Evolutionary conservation across 2,329 filamentous ascomycete species (phyloP).

Genomic region (Phialophora macrospora): DNA sequence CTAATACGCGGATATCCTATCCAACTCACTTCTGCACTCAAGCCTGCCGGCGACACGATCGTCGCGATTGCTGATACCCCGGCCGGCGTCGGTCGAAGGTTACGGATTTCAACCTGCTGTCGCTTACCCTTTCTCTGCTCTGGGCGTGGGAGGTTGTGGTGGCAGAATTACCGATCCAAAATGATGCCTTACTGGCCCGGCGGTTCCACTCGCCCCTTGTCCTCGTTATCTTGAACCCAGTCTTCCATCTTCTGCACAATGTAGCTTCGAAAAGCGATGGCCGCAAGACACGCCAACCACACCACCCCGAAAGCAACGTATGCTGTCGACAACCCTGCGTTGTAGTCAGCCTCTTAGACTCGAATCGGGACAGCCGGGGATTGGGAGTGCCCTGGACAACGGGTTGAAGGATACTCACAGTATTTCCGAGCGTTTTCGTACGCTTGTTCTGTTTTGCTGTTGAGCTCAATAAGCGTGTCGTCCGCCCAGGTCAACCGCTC

Average conservation of each 20-base stretch:
- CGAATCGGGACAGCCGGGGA: too few species aligned
- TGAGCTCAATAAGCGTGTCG: not conserved
- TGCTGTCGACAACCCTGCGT: not conserved
- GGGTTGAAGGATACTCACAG: too few species aligned
- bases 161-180: constrained; percentile 32
- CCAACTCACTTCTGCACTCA: constrained; percentile 49
- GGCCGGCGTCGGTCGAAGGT: constrained; percentile 40
- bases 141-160: constrained; percentile 15
- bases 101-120: constrained; percentile 45
- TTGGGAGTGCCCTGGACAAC: too few species aligned
- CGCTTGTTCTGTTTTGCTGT: constrained; percentile 3
- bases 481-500: constrained; percentile 5
- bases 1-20: too few species aligned
- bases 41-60: constrained; percentile 53
- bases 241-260: constrained; percentile 1
- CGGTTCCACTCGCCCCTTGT: constrained; percentile 43
- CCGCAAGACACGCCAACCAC: constrained; percentile 11
- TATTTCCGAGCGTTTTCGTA: constrained; percentile 9
- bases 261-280: constrained; percentile 9
- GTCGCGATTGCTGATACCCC: constrained; percentile 42
- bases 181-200: constrained; percentile 46
- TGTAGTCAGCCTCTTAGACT: too few species aligned
- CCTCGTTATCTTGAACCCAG: not conserved
- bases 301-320: constrained; percentile 12
- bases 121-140: constrained; percentile 14